phyloP scores from a whole-genome alignment of 768 basidiomycete species.

The Trametes villosa region DNA sequence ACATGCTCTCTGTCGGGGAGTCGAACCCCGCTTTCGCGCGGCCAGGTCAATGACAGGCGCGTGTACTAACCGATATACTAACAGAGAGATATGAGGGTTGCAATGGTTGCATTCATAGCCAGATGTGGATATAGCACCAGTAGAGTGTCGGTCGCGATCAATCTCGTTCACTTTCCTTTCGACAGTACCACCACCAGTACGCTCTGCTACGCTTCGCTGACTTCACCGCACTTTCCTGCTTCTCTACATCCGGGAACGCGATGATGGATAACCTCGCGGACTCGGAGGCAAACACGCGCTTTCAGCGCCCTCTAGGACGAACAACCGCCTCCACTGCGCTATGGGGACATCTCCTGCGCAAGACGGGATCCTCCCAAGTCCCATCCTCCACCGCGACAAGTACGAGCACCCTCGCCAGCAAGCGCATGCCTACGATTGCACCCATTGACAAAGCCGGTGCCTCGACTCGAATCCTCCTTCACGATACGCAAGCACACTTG shows the following conservation, averaged over 20 bases:
- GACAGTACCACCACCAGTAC: too few species aligned
- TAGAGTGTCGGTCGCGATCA: too few species aligned
- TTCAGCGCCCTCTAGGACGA: not conserved
- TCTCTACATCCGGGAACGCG: too few species aligned
- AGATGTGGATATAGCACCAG: too few species aligned
- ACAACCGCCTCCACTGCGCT: slow-evolving; percentile 11
- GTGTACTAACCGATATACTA: slow-evolving; percentile 25
- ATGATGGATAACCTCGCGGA: too few species aligned
- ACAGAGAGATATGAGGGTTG: slow-evolving; percentile 19
- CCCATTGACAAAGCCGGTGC: slow-evolving; percentile 68
- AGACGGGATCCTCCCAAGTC: slow-evolving; percentile 6
- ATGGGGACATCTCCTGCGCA: slow-evolving; percentile 26
- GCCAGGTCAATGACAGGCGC: slow-evolving; percentile 13
- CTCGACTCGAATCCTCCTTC: slow-evolving; percentile 71
- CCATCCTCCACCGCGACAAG: slow-evolving; percentile 6
- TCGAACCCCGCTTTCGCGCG: slow-evolving; percentile 43
- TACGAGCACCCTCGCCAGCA: slow-evolving; percentile 23
- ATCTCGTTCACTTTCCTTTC: too few species aligned
- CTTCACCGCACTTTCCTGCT: too few species aligned
- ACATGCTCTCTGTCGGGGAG: slow-evolving; percentile 34
- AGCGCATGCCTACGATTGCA: slow-evolving; percentile 39
- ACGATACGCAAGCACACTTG: slow-evolving; percentile 74
- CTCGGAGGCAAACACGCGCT: too few species aligned
- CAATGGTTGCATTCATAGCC: too few species aligned
- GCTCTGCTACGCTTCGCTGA: too few species aligned